Percentiles rank a stretch among this genome's conserved stretches.
These are phyloP conservation scores for Mixia osmundae DNA, from an alignment of 1,284 basidiomycete genomes.

Conservation along the genomic window DNA sequence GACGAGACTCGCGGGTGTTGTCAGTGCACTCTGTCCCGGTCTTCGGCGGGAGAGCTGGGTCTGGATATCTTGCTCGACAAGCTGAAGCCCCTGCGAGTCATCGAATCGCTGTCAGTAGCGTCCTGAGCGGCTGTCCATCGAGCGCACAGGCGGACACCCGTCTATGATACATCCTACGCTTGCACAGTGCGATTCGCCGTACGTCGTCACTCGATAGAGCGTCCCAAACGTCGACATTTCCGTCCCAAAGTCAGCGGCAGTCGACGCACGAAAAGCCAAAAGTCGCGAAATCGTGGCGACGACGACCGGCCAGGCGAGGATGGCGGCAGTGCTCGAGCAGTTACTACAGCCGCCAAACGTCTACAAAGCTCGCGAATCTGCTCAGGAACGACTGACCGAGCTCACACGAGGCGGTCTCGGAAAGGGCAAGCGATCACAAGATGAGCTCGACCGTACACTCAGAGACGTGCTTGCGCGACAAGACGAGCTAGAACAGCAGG, in stretches of 20 bases:
- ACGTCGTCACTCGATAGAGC: slow-evolving; percentile 56
- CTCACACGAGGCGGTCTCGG: neutral
- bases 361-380: neutral
- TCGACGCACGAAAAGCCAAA: too few relatives aligned
- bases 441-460: neutral
- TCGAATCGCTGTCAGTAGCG: neutral
- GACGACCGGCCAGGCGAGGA: too few relatives aligned
- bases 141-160: slow-evolving; percentile 64
- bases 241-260: too few relatives aligned
- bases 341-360: neutral
- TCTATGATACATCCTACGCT: slow-evolving; percentile 67
- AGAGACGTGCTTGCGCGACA: neutral
- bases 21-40: slow-evolving; percentile 89
- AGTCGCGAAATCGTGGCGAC: too few relatives aligned
- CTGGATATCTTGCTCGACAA: slow-evolving; percentile 69
- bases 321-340: neutral
- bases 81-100: slow-evolving; percentile 46
- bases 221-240: slow-evolving; percentile 9
- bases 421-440: too few relatives aligned
- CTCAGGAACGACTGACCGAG: neutral
- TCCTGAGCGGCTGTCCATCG: neutral
- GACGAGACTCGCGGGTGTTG: slow-evolving; percentile 61
- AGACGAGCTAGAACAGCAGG: neutral
- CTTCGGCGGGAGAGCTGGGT: slow-evolving; percentile 70
- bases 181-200: slow-evolving; percentile 90